Base-by-base conservation (phyloP, 345 rosid genomes). In the Citrus unshiu region DNA sequence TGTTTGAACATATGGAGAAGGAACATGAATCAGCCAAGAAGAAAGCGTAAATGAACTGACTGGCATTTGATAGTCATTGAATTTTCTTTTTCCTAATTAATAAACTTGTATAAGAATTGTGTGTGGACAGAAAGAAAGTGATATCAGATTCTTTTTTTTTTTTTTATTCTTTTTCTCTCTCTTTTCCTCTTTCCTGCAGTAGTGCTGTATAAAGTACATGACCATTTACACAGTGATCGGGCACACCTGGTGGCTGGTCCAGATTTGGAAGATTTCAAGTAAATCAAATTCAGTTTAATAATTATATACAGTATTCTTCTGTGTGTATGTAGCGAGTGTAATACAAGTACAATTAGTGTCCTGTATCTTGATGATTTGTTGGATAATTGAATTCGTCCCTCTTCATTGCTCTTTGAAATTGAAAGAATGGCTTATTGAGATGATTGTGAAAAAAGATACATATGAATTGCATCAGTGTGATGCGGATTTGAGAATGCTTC, bases 1-100 rank as follows among this genome's bases (percentile, higher is more conserved):
- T 95, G 21, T 95, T 95, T 32, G 88, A 90, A 37, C 77, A 9
- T 9, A 77, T 93, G 86, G 90, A 91, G 88, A 88, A 88, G 82
- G 91, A 84, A 78, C 84, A 66, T 69, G 70, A 78, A 68, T 82
- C 94, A 2, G 56, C 82, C 22, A 81, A 86, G 61, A 91, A 88
- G 89, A 89, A 85, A 86, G 81, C 79, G 75, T 89, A 83, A 86
- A 1, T 54, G 5, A 66, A 10, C 22, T n/a, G 21, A 30, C 8
- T 40, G 27, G 14, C 24, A 71, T 54, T 51, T 54, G 22, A 21
- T 12, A 7, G 8, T 21, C 18, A 35, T 21, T n/a, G 49, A 66
- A 34, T 66, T 34, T 19, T 34, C 8, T 67, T 67, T 21, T 67
- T 18, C 4, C 25, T 0, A 2, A 24, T 25, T 10, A 67, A 19